Percentiles rank a stretch among this genome's conserved stretches.
phyloP scores from a whole-genome alignment of 208 protist species.

The Entamoeba dispar region DNA sequence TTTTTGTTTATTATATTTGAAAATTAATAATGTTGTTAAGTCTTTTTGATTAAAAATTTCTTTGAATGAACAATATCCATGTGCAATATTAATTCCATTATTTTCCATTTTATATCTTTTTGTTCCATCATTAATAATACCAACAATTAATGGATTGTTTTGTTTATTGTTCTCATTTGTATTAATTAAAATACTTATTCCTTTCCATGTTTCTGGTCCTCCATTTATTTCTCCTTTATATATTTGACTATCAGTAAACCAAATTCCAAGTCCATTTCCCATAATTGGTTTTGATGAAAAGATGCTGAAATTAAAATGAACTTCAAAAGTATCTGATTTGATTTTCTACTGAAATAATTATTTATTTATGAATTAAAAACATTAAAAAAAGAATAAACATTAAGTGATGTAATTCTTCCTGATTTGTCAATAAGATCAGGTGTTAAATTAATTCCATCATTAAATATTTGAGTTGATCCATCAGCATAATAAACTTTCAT shows the following conservation, averaged over 20 bases:
- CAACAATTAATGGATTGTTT: not conserved
- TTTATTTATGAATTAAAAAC: no score
- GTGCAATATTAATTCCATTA: not conserved
- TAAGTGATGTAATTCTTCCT: not conserved
- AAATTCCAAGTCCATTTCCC: not conserved
- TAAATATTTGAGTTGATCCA: not conserved
- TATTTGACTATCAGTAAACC: not conserved
- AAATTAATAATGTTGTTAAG: not conserved
- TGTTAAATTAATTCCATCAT: not conserved
- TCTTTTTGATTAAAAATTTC: not conserved
- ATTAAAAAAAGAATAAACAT: not conserved
- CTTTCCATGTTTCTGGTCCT: not conserved
- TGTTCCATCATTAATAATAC: not conserved
- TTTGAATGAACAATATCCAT: not conserved
- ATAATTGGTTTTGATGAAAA: not conserved
- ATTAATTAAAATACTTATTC: not conserved
- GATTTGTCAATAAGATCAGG: not conserved
- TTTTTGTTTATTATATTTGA: not conserved
- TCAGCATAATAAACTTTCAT: not conserved
- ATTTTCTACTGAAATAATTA: no score
- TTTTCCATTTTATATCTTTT: not conserved
- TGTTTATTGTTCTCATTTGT: not conserved
- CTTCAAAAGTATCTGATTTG: not conserved
- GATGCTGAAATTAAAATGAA: not conserved
- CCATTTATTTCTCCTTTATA: not conserved